phyloP scores from a whole-genome alignment of 176 grass and related monocot species.

The Secale cereale region DNA sequence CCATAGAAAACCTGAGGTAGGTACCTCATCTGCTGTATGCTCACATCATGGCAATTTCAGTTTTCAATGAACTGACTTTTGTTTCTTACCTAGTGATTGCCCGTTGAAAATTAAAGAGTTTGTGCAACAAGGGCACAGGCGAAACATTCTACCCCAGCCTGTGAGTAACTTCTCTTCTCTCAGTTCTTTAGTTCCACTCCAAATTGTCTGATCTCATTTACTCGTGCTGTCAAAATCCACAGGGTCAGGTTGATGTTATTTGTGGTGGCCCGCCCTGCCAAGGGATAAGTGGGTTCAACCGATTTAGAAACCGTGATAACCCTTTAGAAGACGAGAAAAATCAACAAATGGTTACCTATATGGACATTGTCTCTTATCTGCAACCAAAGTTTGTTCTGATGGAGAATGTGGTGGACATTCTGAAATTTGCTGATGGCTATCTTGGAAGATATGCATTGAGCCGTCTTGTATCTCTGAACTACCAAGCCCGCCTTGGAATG shows the following conservation, averaged over 20 bases:
- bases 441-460: slow-evolving; percentile 75
- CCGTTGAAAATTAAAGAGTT: slow-evolving; percentile 69
- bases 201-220: background rate
- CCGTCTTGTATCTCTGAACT: slow-evolving; percentile 67
- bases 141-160: slow-evolving; percentile 63
- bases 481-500: slow-evolving; percentile 74
- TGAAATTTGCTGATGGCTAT: slow-evolving; percentile 79
- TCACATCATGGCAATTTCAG: background rate
- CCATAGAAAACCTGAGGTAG: slow-evolving; percentile 71
- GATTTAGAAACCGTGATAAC: slow-evolving; percentile 68
- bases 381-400: slow-evolving; percentile 83
- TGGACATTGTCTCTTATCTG: slow-evolving; percentile 75
- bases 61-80: slow-evolving; percentile 3
- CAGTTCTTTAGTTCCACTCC: background rate
- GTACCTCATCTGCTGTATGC: background rate
- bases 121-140: slow-evolving; percentile 48
- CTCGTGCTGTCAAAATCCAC: background rate
- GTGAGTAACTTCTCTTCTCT: slow-evolving; percentile 30
- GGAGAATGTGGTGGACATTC: slow-evolving; percentile 93
- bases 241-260: slow-evolving; percentile 77
- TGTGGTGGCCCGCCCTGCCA: slow-evolving; percentile 91
- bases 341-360: slow-evolving; percentile 71
- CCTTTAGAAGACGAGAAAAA: slow-evolving; percentile 87
- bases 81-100: slow-evolving; percentile 52
- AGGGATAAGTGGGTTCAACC: slow-evolving; percentile 88